Evolutionary conservation across 805 yeast species (phyloP).

Genomic region (Barnettozyma vustinii): DNA sequence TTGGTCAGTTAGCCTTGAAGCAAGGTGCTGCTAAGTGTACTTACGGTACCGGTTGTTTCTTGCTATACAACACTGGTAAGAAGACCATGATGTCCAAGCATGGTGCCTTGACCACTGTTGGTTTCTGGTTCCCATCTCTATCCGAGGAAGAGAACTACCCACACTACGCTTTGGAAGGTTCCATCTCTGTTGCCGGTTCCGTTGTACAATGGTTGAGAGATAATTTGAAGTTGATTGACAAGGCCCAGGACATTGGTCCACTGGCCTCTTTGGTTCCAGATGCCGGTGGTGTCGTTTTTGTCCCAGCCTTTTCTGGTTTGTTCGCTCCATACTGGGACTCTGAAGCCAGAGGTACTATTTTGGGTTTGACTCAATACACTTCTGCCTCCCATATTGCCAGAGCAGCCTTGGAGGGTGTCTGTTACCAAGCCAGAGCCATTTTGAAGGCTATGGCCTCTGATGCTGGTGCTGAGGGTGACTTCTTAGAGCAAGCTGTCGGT

Average conservation of each 20-base stretch:
- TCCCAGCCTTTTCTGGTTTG: conserved; percentile 90
- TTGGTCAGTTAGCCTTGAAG: conserved; percentile 83
- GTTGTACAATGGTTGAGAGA: conserved; percentile 93
- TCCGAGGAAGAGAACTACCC: conserved; percentile 45
- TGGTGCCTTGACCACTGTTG: conserved; percentile 87
- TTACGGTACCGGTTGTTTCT: conserved; percentile 93
- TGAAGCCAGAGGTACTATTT: conserved; percentile 85
- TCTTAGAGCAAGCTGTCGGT: conserved; percentile 45
- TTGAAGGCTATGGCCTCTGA: conserved; percentile 85
- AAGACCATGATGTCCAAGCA: conserved; percentile 63
- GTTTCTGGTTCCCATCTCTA: conserved; percentile 79
- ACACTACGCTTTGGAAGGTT: conserved; percentile 89
- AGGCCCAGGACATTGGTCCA: conserved; percentile 85
- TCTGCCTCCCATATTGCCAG: conserved; percentile 87
- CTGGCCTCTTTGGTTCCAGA: conserved; percentile 76
- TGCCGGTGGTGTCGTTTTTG: conserved; percentile 89
- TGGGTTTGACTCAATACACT: conserved; percentile 92
- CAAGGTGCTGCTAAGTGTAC: conserved; percentile 91
- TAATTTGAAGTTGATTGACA: conserved; percentile 74
- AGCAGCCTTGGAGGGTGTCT: conserved; percentile 93
- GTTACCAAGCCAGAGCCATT: conserved; percentile 89
- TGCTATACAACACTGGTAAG: conserved; percentile 81
- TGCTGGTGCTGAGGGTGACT: conserved; percentile 53
- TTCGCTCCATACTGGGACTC: conserved; percentile 97
- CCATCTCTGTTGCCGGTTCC: conserved; percentile 94